Percentiles rank a stretch among this genome's conserved stretches.
Evolutionary conservation across 768 basidiomycete species (phyloP).

Genomic region (Boletus vermiculosoides): DNA sequence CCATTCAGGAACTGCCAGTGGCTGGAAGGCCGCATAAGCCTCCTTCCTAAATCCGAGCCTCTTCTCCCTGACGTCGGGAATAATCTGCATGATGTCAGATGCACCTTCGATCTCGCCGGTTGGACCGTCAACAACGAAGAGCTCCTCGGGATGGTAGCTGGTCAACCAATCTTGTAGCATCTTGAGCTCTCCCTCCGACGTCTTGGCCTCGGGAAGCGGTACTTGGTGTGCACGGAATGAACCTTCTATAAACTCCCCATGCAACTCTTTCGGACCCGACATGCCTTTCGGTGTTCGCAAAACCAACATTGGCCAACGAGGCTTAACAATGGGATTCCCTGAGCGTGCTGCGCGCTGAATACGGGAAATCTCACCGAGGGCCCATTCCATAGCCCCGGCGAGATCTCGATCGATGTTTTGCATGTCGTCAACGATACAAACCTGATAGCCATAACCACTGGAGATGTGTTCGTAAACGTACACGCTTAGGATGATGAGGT

Average conservation of each 20-base stretch:
- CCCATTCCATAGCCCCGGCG: constrained; percentile 83
- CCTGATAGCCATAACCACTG: constrained; percentile 87
- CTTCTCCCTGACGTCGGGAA: constrained; percentile 55
- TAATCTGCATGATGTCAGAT: constrained; percentile 60
- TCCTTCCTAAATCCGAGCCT: constrained; percentile 72
- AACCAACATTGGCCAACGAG: constrained; percentile 88
- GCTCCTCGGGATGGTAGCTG: constrained; percentile 65
- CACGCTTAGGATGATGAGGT: not conserved
- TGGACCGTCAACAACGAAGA: constrained; percentile 45
- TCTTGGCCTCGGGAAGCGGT: constrained; percentile 73
- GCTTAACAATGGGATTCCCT: constrained; percentile 77
- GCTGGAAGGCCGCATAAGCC: constrained; percentile 58
- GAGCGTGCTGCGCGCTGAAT: constrained; percentile 80
- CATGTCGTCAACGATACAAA: constrained; percentile 72
- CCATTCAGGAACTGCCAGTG: constrained; percentile 71
- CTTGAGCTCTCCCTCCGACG: constrained; percentile 57
- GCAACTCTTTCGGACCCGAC: constrained; percentile 62
- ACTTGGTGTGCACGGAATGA: constrained; percentile 89
- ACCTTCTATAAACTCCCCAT: constrained; percentile 75
- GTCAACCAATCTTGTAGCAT: constrained; percentile 70
- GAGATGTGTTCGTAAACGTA: not conserved
- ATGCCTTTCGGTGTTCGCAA: constrained; percentile 84
- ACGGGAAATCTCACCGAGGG: constrained; percentile 62
- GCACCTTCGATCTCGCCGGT: constrained; percentile 38
- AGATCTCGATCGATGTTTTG: constrained; percentile 72